Evolutionary conservation across 179 eudicot species (phyloP), one percentile per base, ranked within the genome.

Genomic region (Spinacia oleracea): DNA sequence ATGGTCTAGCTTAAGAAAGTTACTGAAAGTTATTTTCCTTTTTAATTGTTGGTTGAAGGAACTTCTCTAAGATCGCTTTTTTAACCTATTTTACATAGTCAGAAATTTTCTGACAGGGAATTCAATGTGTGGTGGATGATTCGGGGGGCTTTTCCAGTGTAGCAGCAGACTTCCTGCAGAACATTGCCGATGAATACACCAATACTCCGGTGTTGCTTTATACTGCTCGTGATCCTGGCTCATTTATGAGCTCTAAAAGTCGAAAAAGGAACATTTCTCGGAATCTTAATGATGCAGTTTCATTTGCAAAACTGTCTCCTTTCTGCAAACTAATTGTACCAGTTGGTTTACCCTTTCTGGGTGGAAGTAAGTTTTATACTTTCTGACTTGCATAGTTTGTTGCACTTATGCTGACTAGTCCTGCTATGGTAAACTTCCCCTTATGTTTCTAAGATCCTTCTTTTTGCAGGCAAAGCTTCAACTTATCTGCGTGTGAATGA

Each of bases 71-170:
- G 8, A 43, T 53, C 72, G 20, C 43, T 42, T 29, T 66, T 72
- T 81, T 20, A 64, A n/a, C 60, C 68, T 42, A 29, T 72, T 71
- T 70, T 73, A 73, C 63, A 46, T 72, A 70, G 72, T 71, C 25
- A 58, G 64, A 50, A 65, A 65, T 45, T 16, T 79, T 51, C 76
- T 82, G 78, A 72, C 89, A 93, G 97, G 98, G 98, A 78, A 89
- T 95, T 81, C 97, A 95, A 88, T 90, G 82, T 84, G 53, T 93
- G 66, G 91, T 90, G 76, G 97, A 95, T 86, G 97, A 93, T 75
- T 86, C 97, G 14, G 97, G 98, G 77, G 98, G 97, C 16, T 95
- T 93, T 84, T 90, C 97, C 74, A 90, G 97, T 88, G 81, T 93
- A 64, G 95, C 93, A 27, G 91, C 89, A 67, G 94, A 90, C 73